Evolutionary conservation across 2,329 filamentous ascomycete species (phyloP), one percentile per base, ranked within the genome.

Genomic region (Sphaerostilbella broomeana): DNA sequence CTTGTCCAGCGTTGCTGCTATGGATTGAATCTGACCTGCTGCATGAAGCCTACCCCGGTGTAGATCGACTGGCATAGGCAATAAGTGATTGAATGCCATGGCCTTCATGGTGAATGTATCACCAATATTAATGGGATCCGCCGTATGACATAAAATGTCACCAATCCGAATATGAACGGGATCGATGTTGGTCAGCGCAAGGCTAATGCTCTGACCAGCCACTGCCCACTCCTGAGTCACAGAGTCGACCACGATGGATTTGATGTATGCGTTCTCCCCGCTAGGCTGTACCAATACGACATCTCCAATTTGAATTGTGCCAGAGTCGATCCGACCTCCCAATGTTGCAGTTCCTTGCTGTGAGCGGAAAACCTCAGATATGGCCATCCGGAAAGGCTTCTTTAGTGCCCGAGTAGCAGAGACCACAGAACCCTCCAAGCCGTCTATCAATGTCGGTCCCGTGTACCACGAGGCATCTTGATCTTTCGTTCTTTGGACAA

Each of bases 141-240:
- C 69, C 1, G 79, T 72, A 33, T 77, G 72, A 63, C 88, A 95
- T n/a, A 95, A 64, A 13, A 97, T 84, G 55, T 97, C 89, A 15
- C 92, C 92, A 6, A 84, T 73, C 31, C 79, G 77, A 8, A 98
- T 73, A 52, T 95, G 84, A 12, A 85, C 75, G 0, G 85, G 76
- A 51, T 97, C 90, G 55, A 95, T 87, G 49, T 90, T 84, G 7
- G 79, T 73, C 34, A 98, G 72, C 49, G 94, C 84, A n/a, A 98
- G 67, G 0, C 81, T 82, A 12, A 86, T 78, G 44, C 92, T 94
- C 55, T 97, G 87, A 1, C 90, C 90, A 1, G 90, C 89, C 11
- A 95, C 88, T 0, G 86, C 87, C 87, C 88, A 98, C 44, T 95
- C 88, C 10, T 73, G 76, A 1, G 75, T 65, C 35, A 84, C 76